Conservation (phyloP, 768 basidiomycete genomes). For the Trametes sanguinea region DNA sequence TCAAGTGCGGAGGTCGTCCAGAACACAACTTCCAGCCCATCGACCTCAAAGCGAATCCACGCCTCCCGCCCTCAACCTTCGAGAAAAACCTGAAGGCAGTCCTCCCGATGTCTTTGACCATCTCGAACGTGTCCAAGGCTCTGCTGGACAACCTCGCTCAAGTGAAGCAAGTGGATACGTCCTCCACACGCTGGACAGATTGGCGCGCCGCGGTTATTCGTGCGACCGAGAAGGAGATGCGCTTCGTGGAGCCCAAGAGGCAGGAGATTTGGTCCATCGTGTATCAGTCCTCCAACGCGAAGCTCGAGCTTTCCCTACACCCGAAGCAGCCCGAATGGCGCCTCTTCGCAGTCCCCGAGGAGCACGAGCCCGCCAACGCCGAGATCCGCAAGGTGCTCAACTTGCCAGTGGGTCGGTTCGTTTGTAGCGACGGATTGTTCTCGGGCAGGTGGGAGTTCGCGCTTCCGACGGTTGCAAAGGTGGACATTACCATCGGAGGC, state of each 20-base stretch:
- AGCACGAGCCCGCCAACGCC: slow-evolving; percentile 72
- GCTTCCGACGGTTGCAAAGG: slow-evolving; percentile 57
- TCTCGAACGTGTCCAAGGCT: slow-evolving; percentile 51
- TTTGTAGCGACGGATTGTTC: slow-evolving; percentile 58
- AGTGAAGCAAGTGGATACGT: slow-evolving; percentile 43
- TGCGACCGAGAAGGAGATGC: slow-evolving; percentile 63
- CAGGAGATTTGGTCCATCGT: slow-evolving; percentile 86
- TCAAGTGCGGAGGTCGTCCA: slow-evolving; percentile 86
- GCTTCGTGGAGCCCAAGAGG: slow-evolving; percentile 83
- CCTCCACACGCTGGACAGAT: slow-evolving; percentile 59
- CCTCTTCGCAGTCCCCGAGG: slow-evolving; percentile 70
- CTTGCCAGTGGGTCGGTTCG: slow-evolving; percentile 75
- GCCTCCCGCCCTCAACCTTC: slow-evolving; percentile 75
- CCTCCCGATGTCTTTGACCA: slow-evolving; percentile 82
- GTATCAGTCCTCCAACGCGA: slow-evolving; percentile 71
- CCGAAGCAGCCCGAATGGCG: slow-evolving; percentile 84
- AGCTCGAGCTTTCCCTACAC: slow-evolving; percentile 76
- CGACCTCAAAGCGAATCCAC: slow-evolving; percentile 50
- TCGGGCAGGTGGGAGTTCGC: slow-evolving; percentile 80
- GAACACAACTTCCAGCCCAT: slow-evolving; percentile 75
- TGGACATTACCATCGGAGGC: slow-evolving; percentile 65
- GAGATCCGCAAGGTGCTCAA: slow-evolving; percentile 71
- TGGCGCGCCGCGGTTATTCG: slow-evolving; percentile 72
- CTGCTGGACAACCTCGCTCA: slow-evolving; percentile 55
- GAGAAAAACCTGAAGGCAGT: slow-evolving; percentile 74